These are phyloP conservation scores for Ophiocordyceps camponoti-floridani DNA, from an alignment of 2,329 filamentous ascomycete genomes.

Conservation along the genomic window DNA sequence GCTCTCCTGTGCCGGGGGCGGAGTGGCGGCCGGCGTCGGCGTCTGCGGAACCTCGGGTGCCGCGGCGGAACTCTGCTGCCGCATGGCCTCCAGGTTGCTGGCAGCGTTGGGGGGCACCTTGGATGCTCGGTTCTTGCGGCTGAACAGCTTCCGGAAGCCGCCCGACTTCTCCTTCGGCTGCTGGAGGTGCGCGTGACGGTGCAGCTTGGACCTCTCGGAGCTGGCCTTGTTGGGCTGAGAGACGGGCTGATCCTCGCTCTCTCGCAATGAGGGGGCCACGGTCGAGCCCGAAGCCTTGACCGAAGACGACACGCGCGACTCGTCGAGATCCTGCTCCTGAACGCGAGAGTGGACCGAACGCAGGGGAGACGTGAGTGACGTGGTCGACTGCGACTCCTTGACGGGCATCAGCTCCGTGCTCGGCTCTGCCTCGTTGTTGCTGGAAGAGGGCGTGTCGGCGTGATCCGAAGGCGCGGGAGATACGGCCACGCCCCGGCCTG, in stretches of 20 bases:
- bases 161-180: conserved; percentile 22
- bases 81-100: conserved; percentile 31
- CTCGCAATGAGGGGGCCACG: background rate
- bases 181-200: conserved; percentile 20
- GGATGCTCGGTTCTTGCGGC: conserved; percentile 40
- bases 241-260: background rate
- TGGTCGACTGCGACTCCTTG: conserved; percentile 13
- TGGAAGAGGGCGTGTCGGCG: conserved; percentile 7
- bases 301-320: background rate
- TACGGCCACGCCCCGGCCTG: conserved; percentile 43
- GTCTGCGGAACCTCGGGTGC: conserved; percentile 9
- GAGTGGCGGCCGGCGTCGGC: conserved; percentile 9
- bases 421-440: conserved; percentile 2
- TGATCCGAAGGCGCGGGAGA: conserved; percentile 17
- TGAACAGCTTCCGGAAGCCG: conserved; percentile 48
- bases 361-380: background rate
- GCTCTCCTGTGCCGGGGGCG: conserved; percentile 2
- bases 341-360: background rate
- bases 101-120: conserved; percentile 37
- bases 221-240: background rate
- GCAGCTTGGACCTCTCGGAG: conserved; percentile 29
- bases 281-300: conserved; percentile 1
- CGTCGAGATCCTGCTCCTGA: background rate
- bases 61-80: conserved; percentile 11
- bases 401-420: conserved; percentile 21